Base-by-base conservation (phyloP, 2,329 filamentous ascomycete genomes). In the Pyrenochaeta sp. region DNA sequence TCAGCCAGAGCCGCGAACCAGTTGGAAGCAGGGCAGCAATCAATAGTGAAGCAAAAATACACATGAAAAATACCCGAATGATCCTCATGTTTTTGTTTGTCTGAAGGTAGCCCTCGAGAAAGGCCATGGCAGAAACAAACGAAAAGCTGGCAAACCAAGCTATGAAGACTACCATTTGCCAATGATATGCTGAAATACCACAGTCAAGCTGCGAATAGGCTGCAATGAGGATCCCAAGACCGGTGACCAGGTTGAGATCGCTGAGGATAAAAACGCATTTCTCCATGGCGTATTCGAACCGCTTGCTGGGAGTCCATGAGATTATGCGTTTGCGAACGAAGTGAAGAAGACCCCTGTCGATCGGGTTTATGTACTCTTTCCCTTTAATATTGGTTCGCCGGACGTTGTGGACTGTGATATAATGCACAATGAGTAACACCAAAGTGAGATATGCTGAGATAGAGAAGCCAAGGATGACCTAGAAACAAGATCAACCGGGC, bases 251-350 rank as follows among this genome's bases (percentile, higher is more conserved):
- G 30, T 69, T 63, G 10, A 61, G 48, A 31, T 72, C 67, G 43
- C 66, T 64, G 17, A 74, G 54, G 20, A 68, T 61, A 11, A 73
- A 50, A 9, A 71, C 64, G 1, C 69, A 70, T 33, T 64, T 68
- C 40, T 69, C 63, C 45, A 68, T 56, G 11, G 65, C 65, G 43
- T 64, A 63, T 49, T 68, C 60, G 32, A 69, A 63, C 10, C 65
- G 60, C 21, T 53, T 50, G 39, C 49, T 64, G 7, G 63, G 62
- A 4, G n/a, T 63, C 63, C 63, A 66, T 31, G 51, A 49, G n/a
- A 63, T 50, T 27, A 63, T 9, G 5, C 45, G 50, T 4, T 47
- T 21, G 7, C 62, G 60, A 10, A 64, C 6, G 32, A 63, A 64
- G 2, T 39, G 46, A 2, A 67, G 45, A 12, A 66, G 14, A 10